Evolutionary conservation across 1,284 basidiomycete genomes (phyloP).

Genomic region (Calocybe gambosa): DNA sequence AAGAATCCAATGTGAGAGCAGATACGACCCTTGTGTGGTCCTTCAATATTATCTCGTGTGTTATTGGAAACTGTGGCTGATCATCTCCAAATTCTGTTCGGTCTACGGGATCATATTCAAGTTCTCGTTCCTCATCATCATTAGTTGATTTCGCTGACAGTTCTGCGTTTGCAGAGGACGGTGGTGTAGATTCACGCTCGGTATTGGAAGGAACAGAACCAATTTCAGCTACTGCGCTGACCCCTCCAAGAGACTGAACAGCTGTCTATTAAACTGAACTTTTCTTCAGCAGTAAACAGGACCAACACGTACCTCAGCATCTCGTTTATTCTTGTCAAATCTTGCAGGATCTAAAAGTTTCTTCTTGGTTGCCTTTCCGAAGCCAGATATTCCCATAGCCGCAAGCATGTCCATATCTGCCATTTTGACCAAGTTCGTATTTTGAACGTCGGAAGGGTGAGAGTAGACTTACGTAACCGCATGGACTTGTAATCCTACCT

Average conservation of each 20-base stretch:
- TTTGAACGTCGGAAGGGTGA: background rate
- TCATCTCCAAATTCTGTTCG: slow-evolving; percentile 39
- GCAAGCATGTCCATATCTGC: slow-evolving; percentile 63
- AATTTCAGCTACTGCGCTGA: slow-evolving; percentile 3
- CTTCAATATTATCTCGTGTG: slow-evolving; percentile 86
- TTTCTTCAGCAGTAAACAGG: background rate
- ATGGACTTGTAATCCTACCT: no score
- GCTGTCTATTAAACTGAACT: slow-evolving; percentile 1
- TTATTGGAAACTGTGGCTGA: slow-evolving; percentile 64
- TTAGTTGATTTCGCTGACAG: background rate
- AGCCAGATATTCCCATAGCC: slow-evolving; percentile 76
- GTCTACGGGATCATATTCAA: slow-evolving; percentile 26
- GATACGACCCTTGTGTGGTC: slow-evolving; percentile 95
- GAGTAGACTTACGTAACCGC: background rate
- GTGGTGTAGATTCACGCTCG: background rate
- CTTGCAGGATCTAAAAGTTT: slow-evolving; percentile 60
- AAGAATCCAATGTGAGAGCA: slow-evolving; percentile 86
- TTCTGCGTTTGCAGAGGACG: background rate
- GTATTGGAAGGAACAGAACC: slow-evolving; percentile 10
- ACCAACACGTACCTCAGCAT: slow-evolving; percentile 28
- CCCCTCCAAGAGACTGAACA: slow-evolving; percentile 1
- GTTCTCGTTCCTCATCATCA: slow-evolving; percentile 19
- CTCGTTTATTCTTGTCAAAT: slow-evolving; percentile 71
- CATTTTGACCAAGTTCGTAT: slow-evolving; percentile 30
- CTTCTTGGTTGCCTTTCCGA: slow-evolving; percentile 66